Evolutionary conservation across 331 rosid species (phyloP).

Genomic region (Prunus yedoensis): DNA sequence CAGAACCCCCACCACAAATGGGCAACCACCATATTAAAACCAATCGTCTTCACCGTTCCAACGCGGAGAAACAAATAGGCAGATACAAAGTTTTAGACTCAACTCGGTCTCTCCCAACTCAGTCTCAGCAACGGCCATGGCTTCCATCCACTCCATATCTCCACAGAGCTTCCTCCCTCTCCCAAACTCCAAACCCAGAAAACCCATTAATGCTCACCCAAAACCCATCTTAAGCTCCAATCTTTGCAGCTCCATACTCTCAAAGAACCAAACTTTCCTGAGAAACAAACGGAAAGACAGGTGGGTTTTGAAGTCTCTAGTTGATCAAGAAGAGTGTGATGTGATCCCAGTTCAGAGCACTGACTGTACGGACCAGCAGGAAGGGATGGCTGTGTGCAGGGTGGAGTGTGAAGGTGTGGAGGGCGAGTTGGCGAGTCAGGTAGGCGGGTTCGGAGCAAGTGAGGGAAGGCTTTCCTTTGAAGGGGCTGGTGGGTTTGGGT

Average conservation of each 20-base stretch:
- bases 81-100: background rate
- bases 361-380: constrained; percentile 64
- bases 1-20: background rate
- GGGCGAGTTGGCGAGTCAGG: constrained; percentile 59
- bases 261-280: constrained; percentile 27
- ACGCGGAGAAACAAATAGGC: constrained; percentile 24
- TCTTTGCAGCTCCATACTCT: constrained; percentile 24
- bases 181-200: constrained; percentile 34
- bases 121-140: constrained; percentile 43
- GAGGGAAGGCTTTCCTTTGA: constrained; percentile 71
- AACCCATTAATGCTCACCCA: constrained; percentile 12
- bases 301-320: constrained; percentile 33
- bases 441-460: constrained; percentile 56
- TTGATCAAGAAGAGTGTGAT: constrained; percentile 47
- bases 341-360: constrained; percentile 61
- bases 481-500: constrained; percentile 57
- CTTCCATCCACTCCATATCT: constrained; percentile 55
- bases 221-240: constrained; percentile 22
- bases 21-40: constrained; percentile 1
- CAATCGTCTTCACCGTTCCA: background rate
- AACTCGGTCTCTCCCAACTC: constrained; percentile 36
- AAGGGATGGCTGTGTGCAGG: constrained; percentile 50
- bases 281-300: constrained; percentile 27
- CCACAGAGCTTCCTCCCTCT: constrained; percentile 51
- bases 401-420: constrained; percentile 56